Percentiles rank a stretch among this genome's conserved stretches.
phyloP scores from a whole-genome alignment of 495 filamentous ascomycete species.

The Pseudotulostoma volvatum region DNA sequence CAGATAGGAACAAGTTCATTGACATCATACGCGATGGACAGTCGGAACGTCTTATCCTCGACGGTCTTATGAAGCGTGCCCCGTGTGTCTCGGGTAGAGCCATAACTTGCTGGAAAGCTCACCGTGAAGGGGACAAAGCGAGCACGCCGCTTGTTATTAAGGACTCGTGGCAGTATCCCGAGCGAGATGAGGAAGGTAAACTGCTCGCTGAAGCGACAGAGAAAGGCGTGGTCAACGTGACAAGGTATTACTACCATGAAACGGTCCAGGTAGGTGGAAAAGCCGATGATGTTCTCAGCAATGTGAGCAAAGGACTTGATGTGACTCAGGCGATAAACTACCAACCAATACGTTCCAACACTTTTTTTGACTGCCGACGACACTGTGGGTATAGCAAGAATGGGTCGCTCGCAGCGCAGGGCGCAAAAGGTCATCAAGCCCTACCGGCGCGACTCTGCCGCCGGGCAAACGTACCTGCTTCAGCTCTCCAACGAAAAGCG shows the following conservation, averaged over 20 bases:
- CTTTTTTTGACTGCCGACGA: neutral
- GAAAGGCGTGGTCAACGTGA: constrained; percentile 14
- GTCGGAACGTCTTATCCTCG: constrained; percentile 28
- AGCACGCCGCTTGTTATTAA: constrained; percentile 1
- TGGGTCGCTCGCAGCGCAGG: neutral
- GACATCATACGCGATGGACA: constrained; percentile 19
- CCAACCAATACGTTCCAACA: neutral
- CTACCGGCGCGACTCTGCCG: constrained; percentile 15
- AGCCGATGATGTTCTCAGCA: constrained; percentile 12
- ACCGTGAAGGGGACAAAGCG: constrained; percentile 4
- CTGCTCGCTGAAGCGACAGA: constrained; percentile 4
- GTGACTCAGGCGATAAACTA: constrained; percentile 4
- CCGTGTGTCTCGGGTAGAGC: constrained; percentile 25
- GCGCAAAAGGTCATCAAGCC: constrained; percentile 3
- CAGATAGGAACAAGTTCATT: constrained; percentile 19
- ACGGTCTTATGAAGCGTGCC: constrained; percentile 24
- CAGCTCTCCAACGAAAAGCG: constrained; percentile 13
- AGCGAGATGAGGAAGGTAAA: constrained; percentile 8
- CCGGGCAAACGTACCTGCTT: constrained; percentile 21
- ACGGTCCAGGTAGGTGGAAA: constrained; percentile 13
- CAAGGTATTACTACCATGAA: constrained; percentile 19
- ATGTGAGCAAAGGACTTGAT: constrained; percentile 16
- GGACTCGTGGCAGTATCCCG: no score
- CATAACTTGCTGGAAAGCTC: constrained; percentile 22
- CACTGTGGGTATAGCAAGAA: neutral